A percentile compares a stretch with the other conserved stretches of the same genome.
Conservation (phyloP, 306 rosid genomes). For the Quercus gilva region DNA sequence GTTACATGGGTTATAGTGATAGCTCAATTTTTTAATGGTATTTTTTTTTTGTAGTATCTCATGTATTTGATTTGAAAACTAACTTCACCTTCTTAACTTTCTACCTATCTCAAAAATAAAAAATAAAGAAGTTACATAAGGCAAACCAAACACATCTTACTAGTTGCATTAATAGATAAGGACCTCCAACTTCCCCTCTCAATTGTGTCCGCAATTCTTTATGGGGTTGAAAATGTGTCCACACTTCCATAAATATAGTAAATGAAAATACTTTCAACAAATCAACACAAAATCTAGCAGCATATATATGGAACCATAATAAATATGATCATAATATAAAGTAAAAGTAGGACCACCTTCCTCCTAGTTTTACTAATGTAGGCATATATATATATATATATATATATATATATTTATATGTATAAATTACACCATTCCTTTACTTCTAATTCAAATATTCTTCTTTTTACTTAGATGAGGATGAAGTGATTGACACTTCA, state of each 20-base stretch:
- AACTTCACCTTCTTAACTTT: too few species aligned
- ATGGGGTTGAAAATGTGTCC: not conserved
- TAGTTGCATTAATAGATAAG: not conserved
- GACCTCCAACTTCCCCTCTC: not conserved
- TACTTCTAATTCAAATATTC: not conserved
- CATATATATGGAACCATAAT: too few species aligned
- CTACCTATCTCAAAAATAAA: too few species aligned
- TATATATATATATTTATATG: too few species aligned
- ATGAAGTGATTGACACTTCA: slow-evolving; percentile 4
- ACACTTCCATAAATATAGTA: not conserved
- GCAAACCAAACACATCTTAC: not conserved
- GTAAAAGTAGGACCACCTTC: not conserved
- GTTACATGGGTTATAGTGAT: too few species aligned
- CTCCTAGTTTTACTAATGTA: not conserved
- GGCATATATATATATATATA: too few species aligned
- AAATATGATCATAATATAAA: not conserved
- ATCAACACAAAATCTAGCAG: too few species aligned
- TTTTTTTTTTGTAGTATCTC: too few species aligned
- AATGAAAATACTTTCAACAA: not conserved
- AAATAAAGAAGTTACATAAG: not conserved
- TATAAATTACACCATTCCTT: not conserved
- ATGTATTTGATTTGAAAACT: too few species aligned
- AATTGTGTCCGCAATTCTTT: not conserved
- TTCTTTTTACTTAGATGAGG: not conserved
- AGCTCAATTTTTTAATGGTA: too few species aligned